A percentile compares a stretch with the other conserved stretches of the same genome.
phyloP scores from a whole-genome alignment of 495 filamentous ascomycete species.

The Halenospora varia region DNA sequence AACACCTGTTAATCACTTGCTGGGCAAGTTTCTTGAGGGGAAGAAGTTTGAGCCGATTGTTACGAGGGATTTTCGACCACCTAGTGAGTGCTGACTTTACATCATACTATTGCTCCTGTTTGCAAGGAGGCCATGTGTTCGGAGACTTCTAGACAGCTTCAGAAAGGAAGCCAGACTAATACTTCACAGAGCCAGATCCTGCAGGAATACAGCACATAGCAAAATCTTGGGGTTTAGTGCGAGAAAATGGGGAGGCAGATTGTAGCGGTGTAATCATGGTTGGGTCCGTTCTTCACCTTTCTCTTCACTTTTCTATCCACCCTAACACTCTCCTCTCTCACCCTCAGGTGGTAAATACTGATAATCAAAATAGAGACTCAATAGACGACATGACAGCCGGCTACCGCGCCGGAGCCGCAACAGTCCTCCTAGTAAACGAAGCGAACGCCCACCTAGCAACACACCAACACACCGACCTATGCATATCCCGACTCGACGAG shows the following conservation, averaged over 20 bases:
- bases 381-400: constrained; percentile 94
- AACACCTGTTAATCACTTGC: constrained; percentile 58
- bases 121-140: too few relatives aligned
- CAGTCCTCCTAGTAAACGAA: constrained; percentile 81
- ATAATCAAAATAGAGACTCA: constrained; percentile 67
- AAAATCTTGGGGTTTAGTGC: constrained; percentile 57
- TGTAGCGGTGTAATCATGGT: constrained; percentile 35
- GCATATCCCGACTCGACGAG: constrained; percentile 63
- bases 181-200: too few relatives aligned
- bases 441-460: constrained; percentile 67
- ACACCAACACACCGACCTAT: constrained; percentile 76
- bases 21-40: constrained; percentile 64
- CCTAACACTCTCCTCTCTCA: too few relatives aligned
- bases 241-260: constrained; percentile 15
- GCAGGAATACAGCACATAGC: constrained; percentile 86
- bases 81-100: too few relatives aligned
- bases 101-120: too few relatives aligned
- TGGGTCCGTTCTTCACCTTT: too few relatives aligned
- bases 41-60: constrained; percentile 76
- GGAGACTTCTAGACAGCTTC: too few relatives aligned
- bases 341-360: too few relatives aligned
- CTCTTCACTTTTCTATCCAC: too few relatives aligned
- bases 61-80: constrained; percentile 76
- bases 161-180: constrained; percentile 64
- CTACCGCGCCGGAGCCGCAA: constrained; percentile 77